These are phyloP conservation scores for Fusarium sp. DNA, from an alignment of 2,329 filamentous ascomycete genomes.

Conservation along the genomic window DNA sequence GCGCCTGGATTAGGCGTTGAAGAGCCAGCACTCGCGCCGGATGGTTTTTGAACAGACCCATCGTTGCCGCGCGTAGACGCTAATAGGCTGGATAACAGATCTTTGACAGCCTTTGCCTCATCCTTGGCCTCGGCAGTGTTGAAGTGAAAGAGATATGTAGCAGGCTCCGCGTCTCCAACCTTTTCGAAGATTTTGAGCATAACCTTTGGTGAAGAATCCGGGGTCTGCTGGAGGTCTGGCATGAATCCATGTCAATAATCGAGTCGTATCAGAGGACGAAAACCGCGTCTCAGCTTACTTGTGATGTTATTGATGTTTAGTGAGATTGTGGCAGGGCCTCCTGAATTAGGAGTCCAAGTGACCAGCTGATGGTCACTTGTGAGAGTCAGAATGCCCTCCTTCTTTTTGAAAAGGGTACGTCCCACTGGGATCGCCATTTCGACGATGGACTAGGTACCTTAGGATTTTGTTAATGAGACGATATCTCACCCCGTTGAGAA, in stretches of 20 bases:
- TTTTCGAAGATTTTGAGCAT: slow-evolving; percentile 93
- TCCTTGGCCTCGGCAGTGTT: slow-evolving; percentile 80
- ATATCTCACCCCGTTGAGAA: neutral
- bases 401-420: slow-evolving; percentile 89
- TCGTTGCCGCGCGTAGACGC: slow-evolving; percentile 71
- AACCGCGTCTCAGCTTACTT: slow-evolving; percentile 64
- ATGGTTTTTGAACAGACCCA: slow-evolving; percentile 59
- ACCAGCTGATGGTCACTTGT: slow-evolving; percentile 77
- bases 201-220: slow-evolving; percentile 85
- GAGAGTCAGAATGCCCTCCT: slow-evolving; percentile 85
- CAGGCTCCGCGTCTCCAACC: slow-evolving; percentile 65
- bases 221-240: slow-evolving; percentile 91
- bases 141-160: slow-evolving; percentile 88
- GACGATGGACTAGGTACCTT: neutral
- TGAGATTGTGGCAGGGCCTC: slow-evolving; percentile 71
- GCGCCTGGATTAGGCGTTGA: slow-evolving; percentile 42
- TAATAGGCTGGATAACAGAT: slow-evolving; percentile 81
- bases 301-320: slow-evolving; percentile 81
- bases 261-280: neutral
- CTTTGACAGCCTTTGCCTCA: slow-evolving; percentile 87
- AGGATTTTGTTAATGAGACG: neutral
- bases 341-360: slow-evolving; percentile 80
- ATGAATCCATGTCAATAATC: slow-evolving; percentile 4
- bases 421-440: slow-evolving; percentile 70
- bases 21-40: slow-evolving; percentile 44